Percentiles rank a stretch among this genome's conserved stretches.
phyloP scores from a whole-genome alignment of 805 yeast genomes.

The Kodamaea kakaduensis region DNA sequence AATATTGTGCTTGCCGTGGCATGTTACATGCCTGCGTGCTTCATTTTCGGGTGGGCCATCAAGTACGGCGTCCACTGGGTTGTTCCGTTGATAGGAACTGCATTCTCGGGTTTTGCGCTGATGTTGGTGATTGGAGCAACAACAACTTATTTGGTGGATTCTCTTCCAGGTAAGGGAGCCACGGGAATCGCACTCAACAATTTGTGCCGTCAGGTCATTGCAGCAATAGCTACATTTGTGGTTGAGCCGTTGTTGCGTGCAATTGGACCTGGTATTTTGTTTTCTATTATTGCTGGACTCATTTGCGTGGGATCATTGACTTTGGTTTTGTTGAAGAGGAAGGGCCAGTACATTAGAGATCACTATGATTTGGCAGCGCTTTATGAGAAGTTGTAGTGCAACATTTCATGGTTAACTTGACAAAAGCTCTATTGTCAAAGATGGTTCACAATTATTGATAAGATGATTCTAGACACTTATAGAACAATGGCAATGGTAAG shows the following conservation, averaged over 20 bases:
- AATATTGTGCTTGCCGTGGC: conserved; percentile 65
- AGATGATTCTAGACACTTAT: too few relatives aligned
- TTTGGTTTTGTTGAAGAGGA: conserved; percentile 46
- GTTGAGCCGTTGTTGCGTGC: conserved; percentile 67
- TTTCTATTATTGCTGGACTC: conserved; percentile 61
- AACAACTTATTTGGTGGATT: conserved; percentile 75
- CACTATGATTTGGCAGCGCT: conserved; percentile 53
- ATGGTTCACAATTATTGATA: too few relatives aligned
- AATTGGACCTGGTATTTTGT: conserved; percentile 68
- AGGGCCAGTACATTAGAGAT: conserved; percentile 62
- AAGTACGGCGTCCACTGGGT: conserved; percentile 68
- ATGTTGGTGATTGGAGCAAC: conserved; percentile 83
- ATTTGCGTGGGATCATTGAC: conserved; percentile 41
- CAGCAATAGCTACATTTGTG: conserved; percentile 72
- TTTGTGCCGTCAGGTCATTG: conserved; percentile 65
- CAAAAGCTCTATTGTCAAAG: too few relatives aligned
- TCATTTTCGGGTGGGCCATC: conserved; percentile 82
- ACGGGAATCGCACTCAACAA: conserved; percentile 85
- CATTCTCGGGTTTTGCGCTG: conserved; percentile 75
- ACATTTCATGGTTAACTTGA: background rate
- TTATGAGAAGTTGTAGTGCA: conserved; percentile 45
- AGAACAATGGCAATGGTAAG: too few relatives aligned
- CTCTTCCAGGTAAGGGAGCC: conserved; percentile 83
- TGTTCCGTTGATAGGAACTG: conserved; percentile 76
- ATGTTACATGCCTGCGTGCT: conserved; percentile 57